Conservation (phyloP, 192 early-diverging fungal genomes). For the Chytriomyces sp. region DNA sequence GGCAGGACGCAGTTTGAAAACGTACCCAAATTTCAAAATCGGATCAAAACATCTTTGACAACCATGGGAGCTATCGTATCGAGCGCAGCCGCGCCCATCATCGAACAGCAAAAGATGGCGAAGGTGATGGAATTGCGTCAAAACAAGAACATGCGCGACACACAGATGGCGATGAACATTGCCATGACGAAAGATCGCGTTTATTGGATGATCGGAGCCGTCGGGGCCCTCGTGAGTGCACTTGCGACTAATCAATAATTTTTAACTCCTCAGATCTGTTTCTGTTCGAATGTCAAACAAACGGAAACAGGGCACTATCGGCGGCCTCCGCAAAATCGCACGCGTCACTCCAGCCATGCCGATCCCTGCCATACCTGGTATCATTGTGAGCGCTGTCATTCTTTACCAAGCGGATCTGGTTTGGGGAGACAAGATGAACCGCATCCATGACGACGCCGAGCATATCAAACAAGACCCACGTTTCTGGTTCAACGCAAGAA, state of each 20-base stretch:
- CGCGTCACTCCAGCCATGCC: not conserved
- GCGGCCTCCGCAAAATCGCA: not conserved
- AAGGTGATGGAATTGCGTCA: conserved; percentile 15
- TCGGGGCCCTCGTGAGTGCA: not conserved
- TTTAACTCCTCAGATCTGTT: not conserved
- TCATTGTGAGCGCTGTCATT: conserved; percentile 1
- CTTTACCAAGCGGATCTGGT: conserved; percentile 19
- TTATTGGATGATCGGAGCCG: not conserved
- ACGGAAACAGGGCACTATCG: not conserved
- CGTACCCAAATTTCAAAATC: not conserved
- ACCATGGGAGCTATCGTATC: not conserved
- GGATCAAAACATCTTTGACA: not conserved
- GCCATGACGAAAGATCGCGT: conserved; percentile 13
- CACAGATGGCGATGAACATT: conserved; percentile 20
- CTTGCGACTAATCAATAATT: not conserved
- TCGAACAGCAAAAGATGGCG: not conserved
- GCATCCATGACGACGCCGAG: conserved; percentile 27
- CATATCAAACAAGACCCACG: conserved; percentile 19
- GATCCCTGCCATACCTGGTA: conserved; percentile 9
- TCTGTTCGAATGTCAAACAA: not conserved
- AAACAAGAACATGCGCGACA: conserved; percentile 29
- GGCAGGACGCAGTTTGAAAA: not conserved
- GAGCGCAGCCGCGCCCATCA: not conserved
- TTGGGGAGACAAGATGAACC: conserved; percentile 25
- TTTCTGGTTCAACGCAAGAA: conserved; percentile 28